Evolutionary conservation across 345 rosid genomes (phyloP), one percentile per base, ranked within the genome.

Genomic region (Lepidium africanum): DNA sequence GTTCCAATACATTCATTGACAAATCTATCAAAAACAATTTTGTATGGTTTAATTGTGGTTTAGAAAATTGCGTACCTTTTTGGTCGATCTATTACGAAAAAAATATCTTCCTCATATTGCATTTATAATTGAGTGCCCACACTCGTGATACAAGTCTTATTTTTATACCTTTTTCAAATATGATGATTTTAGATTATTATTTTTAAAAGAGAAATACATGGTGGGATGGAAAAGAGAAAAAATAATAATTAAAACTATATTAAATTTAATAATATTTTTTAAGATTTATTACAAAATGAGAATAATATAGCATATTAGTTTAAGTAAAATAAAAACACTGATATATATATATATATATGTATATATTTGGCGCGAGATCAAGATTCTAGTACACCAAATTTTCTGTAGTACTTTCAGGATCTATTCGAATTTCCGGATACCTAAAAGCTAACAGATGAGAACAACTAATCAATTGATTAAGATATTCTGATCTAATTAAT

Each of bases 1-100:
- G 59, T 65, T 65, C 37, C 17, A 39, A 14, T 38, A 15, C 69
- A 23, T 60, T 65, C 70, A 7, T 53, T 65, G 41, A 40, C 70
- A 65, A 2, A 27, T 52, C 27, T 51, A 50, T 37, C 38, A 9
- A n/a, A 25, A 23, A n/a, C 4, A 27, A 30, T 9, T 38, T 37
- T 49, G 25, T 27, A 23, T 38, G 47, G 49, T 25, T 65, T 39
- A 16, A 7, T 40, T 52, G 60, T 65, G 60, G 41, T 65, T 41
- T 16, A 52, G 32, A 65, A 40, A 51, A 39, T 14, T 15, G 16
- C 8, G 30, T 40, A 40, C 15, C 7, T 2, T 7, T 14, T 38
- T 65, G 49, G 59, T 25, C 69, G 39, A 51, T 39, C 6, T 27
- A 27, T 4, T 27, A 27, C 27, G 38, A 25, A 14, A 16, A 52